Base-by-base conservation (phyloP, 225 moss, liverwort and hornwort genomes). In the Sphagnum contortum region DNA sequence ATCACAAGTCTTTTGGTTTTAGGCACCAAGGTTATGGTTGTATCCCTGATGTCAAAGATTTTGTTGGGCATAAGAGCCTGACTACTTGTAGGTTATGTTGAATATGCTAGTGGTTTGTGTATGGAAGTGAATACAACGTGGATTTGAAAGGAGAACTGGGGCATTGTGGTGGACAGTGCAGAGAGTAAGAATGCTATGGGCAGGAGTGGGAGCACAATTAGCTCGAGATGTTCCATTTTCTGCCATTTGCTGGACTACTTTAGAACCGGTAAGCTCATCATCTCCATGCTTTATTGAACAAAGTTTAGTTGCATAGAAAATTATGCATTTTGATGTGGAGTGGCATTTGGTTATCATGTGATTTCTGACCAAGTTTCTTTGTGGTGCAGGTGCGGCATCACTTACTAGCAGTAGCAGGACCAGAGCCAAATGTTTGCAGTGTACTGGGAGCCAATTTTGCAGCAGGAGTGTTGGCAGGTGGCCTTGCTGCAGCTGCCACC, bases 161-260 rank as follows among this genome's bases (percentile, higher is more conserved):
- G 52, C 7, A 52, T 52, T 52, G 52, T 65, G 80, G 84, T 74
- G 66, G 8, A 46, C 80, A 85, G 84, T 81, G 66, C 84, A 81
- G 65, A 78, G 89, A 76, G 71, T 90, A 51, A 80, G 89, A 63
- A 74, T 86, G 47, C 69, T 93, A 73, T 98, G 98, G 98, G 89
- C 98, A 64, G 98, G 98, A 68, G 88, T 87, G 54, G 89, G 98
- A 69, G 90, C 98, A 44, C 98, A 98, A 73, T 82, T 93, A 80
- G 98, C 93, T 13, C 87, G 91, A 57, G 98, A 98, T 65, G 93
- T 98, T 66, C 98, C 98, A 9, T 93, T 98, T 67, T 91, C 98
- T 64, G 98, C 91, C 54, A 93, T 98, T 45, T 98, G 98, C 77
- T 98, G 93, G 98, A 81, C 88, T 71, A 86, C 89, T 46, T 62